Conservation (phyloP, 495 filamentous ascomycete species). For the Aspergillus coremiiformis region DNA sequence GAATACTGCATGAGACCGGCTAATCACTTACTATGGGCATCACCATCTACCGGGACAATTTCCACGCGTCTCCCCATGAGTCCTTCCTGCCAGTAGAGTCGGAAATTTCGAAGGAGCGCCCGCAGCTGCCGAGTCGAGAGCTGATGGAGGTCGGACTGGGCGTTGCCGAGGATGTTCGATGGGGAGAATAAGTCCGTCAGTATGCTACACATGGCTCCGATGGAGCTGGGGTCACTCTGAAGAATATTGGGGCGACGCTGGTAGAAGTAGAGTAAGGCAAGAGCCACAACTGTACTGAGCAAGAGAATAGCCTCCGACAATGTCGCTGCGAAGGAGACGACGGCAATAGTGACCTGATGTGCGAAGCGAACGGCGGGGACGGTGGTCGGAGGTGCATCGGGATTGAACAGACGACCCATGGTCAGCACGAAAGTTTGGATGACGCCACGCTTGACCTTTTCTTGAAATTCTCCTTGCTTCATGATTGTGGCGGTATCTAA, state of each 20-base stretch:
- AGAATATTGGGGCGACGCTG: conserved; percentile 29
- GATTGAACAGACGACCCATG: conserved; percentile 32
- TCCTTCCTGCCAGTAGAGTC: conserved; percentile 29
- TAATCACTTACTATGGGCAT: not conserved
- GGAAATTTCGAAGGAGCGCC: conserved; percentile 24
- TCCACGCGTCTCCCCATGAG: conserved; percentile 27
- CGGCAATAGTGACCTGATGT: conserved; percentile 27
- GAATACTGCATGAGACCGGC: too few species aligned
- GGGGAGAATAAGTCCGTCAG: conserved; percentile 30
- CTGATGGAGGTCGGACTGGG: conserved; percentile 29
- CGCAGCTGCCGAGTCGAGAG: conserved; percentile 35
- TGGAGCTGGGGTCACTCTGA: conserved; percentile 34
- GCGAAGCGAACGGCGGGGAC: conserved; percentile 20
- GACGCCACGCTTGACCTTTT: conserved; percentile 26
- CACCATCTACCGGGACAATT: conserved; percentile 31
- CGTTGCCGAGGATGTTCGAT: conserved; percentile 26
- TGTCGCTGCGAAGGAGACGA: conserved; percentile 28
- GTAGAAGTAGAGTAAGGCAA: conserved; percentile 28
- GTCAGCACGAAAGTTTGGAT: conserved; percentile 33
- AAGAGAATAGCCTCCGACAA: conserved; percentile 29
- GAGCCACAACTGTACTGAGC: conserved; percentile 17
- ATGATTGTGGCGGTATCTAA: conserved; percentile 30
- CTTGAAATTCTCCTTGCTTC: conserved; percentile 24
- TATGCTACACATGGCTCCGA: conserved; percentile 39
- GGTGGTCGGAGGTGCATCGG: conserved; percentile 18